These are phyloP conservation scores for Trichothecium roseum DNA, from an alignment of 2,329 filamentous ascomycete genomes.

Conservation along the genomic window DNA sequence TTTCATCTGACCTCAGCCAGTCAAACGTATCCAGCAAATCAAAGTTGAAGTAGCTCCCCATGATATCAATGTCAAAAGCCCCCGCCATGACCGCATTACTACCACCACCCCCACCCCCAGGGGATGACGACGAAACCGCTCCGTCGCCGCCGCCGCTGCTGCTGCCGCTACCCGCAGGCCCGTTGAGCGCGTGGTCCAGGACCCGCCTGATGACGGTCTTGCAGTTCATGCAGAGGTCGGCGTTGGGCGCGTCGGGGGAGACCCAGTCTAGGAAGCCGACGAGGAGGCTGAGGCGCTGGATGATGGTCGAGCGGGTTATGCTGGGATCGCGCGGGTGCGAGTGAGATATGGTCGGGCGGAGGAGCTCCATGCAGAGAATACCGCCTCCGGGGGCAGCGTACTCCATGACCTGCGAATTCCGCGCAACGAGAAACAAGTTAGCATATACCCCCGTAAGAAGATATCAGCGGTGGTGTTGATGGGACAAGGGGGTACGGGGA, in stretches of 20 bases:
- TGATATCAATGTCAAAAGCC: background rate
- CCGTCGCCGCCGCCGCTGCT: background rate
- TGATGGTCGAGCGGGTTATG: constrained; percentile 32
- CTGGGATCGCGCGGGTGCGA: constrained; percentile 12
- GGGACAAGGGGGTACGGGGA: too few species aligned
- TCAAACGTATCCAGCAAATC: constrained; percentile 39
- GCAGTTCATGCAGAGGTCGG: constrained; percentile 30
- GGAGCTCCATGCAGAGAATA: constrained; percentile 36
- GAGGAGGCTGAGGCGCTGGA: constrained; percentile 39
- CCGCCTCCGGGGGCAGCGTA: constrained; percentile 36
- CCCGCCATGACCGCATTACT: too few species aligned
- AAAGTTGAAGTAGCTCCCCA: constrained; percentile 26
- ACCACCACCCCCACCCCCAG: background rate
- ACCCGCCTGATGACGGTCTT: constrained; percentile 36
- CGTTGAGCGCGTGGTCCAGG: constrained; percentile 35
- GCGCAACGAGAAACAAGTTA: constrained; percentile 31
- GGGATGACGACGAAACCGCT: too few species aligned
- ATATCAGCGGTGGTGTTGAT: too few species aligned
- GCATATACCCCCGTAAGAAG: too few species aligned
- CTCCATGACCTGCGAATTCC: constrained; percentile 38
- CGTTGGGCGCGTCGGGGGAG: constrained; percentile 33
- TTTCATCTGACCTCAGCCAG: constrained; percentile 23
- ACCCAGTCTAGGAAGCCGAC: constrained; percentile 40
- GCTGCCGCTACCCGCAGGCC: background rate
- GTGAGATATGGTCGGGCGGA: constrained; percentile 23